phyloP scores from a whole-genome alignment of 2,329 filamentous ascomycete species.

The Cladosporium sp. region DNA sequence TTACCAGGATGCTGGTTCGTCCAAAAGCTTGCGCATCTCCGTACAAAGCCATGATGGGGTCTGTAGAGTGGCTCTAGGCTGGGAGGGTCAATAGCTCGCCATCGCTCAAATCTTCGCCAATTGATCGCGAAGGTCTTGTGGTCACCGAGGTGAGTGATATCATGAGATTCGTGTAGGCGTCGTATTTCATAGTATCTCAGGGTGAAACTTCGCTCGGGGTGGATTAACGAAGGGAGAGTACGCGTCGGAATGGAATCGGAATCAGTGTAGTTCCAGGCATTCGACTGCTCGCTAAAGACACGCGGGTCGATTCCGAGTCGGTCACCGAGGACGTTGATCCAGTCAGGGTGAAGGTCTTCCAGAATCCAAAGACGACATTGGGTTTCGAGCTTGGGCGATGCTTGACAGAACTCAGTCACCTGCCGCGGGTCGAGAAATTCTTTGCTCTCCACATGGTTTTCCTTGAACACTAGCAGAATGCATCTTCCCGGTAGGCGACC shows the following conservation, averaged over 20 bases:
- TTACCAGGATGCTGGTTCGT: conserved; percentile 4
- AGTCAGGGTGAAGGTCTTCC: conserved; percentile 22
- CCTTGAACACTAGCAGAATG: too few species aligned
- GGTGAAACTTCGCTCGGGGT: conserved; percentile 18
- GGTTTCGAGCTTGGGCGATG: background rate
- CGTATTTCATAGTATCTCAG: conserved; percentile 23
- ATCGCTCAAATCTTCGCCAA: conserved; percentile 19
- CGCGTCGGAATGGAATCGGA: conserved; percentile 19
- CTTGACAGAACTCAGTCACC: too few species aligned
- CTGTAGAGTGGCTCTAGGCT: conserved; percentile 11
- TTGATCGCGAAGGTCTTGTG: conserved; percentile 23
- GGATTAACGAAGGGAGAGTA: conserved; percentile 19
- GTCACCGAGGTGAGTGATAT: conserved; percentile 8
- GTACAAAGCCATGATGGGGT: conserved; percentile 17
- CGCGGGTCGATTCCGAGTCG: conserved; percentile 20
- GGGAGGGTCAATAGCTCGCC: conserved; percentile 20
- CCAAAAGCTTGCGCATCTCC: conserved; percentile 24
- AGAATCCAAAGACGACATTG: conserved; percentile 21
- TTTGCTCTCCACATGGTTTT: too few species aligned
- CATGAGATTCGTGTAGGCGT: conserved; percentile 15
- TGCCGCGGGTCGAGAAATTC: too few species aligned
- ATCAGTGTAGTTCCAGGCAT: conserved; percentile 25
- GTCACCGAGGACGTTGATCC: conserved; percentile 20
- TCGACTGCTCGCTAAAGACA: conserved; percentile 24
- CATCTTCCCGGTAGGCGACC: too few species aligned